Conservation (phyloP, 805 yeast genomes). For the Schwanniomyces pseudopolymorphus region DNA sequence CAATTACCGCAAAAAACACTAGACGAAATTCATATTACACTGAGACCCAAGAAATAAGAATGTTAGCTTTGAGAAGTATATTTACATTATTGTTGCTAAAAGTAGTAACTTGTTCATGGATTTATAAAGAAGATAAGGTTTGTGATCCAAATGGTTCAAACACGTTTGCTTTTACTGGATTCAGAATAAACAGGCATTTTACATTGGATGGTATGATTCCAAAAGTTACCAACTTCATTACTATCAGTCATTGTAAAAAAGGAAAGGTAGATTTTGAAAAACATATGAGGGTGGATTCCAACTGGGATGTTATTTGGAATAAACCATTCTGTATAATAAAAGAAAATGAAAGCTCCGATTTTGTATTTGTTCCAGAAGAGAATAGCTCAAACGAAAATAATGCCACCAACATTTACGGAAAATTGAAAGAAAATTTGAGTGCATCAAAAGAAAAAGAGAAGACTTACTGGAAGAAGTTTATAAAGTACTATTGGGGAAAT, state of each 20-base stretch:
- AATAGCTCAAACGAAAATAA: not conserved
- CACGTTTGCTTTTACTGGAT: constrained; percentile 52
- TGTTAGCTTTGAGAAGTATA: not conserved
- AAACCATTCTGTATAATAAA: constrained; percentile 45
- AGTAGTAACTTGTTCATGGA: constrained; percentile 14
- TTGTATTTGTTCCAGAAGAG: not conserved
- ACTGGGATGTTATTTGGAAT: constrained; percentile 49
- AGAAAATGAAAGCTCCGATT: constrained; percentile 17
- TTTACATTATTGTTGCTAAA: not conserved
- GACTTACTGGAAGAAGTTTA: not conserved
- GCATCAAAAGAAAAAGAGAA: constrained; percentile 1
- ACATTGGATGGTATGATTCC: constrained; percentile 36
- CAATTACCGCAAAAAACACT: constrained; percentile 6
- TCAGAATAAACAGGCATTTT: constrained; percentile 51
- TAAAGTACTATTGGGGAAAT: constrained; percentile 14
- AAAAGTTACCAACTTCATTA: constrained; percentile 42
- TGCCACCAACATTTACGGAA: not conserved
- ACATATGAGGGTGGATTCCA: constrained; percentile 23
- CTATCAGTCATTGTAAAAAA: constrained; percentile 50
- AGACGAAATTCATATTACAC: no score
- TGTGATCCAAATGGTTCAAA: constrained; percentile 33
- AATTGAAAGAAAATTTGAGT: not conserved
- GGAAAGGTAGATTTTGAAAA: constrained; percentile 50
- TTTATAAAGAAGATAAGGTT: constrained; percentile 23
- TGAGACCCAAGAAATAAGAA: no score